Evolutionary conservation across 768 basidiomycete species (phyloP), one percentile per base, ranked within the genome.

Genomic region (Hygrocybe coccinea): DNA sequence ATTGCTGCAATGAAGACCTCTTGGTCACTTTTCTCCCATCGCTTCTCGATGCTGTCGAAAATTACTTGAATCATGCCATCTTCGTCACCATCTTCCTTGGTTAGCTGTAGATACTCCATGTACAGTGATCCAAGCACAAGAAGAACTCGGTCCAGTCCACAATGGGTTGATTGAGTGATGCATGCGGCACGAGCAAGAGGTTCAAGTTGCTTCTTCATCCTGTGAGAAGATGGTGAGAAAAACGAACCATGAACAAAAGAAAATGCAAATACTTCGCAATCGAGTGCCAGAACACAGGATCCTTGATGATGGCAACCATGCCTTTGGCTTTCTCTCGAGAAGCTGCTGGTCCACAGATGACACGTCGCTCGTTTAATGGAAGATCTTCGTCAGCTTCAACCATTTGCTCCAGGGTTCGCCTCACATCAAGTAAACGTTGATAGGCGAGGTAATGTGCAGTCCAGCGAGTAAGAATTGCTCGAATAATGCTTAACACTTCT

Each of bases 361-460:
- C 29, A 2, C 51, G 19, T 62, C 62, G 4, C 59, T 58, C 37
- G 3, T 53, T 25, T 10, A 53, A 33, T 41, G 49, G 54, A 35
- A 15, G 22, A 11, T 37, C 29, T 39, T 63, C 62, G 12, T 58
- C 37, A 21, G 12, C 14, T n/a, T 66, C 51, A n/a, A 69, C 54
- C 35, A 51, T 7, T 9, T 57, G 24, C 5, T 33, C 9, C 10
- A 69, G 60, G 2, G 55, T 3, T 22, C 35, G 47, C 5, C 52
- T 17, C 12, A 71, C 59, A 25, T 68, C 59, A 15, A 69, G 56
- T 15, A 71, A 64, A 1, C 62, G 62, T 11, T 48, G 6, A 49
- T 64, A 68, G 21, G 66, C 63, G 47, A 68, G 59, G 53, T 67
- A 70, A 53, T 70, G 69, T 3, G 68, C 55, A 7, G 67, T 63